Evolutionary conservation across 768 basidiomycete species (phyloP), one percentile per base, ranked within the genome.

Genomic region (Boletus sensibilis): DNA sequence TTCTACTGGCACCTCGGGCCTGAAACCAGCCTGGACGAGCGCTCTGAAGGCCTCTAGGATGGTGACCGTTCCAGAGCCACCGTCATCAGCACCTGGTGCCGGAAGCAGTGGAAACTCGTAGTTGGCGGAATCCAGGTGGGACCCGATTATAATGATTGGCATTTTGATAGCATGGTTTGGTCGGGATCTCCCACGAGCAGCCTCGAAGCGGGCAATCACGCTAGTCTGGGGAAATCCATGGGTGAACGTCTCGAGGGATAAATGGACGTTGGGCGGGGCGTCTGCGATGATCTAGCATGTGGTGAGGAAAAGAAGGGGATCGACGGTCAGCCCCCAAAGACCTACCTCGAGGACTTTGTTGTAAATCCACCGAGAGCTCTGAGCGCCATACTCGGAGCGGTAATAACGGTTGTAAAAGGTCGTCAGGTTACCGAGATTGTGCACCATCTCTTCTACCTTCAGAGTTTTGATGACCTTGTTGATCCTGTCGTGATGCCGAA

Each of bases 41-140:
- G 81, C 86, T 37, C 89, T 81, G 68, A 89, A 90, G 18, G 87
- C 78, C 73, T 91, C 90, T 39, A 91, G 72, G 60, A 91, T 88
- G n/a, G 84, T 86, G 52, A 90, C 85, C n/a, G 79, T 81, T 59
- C 90, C 90, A 58, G 86, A 76, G 16, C 80, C 81, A 50, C 80
- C 78, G 58, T 81, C 81, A 49, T 81, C 80, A 0, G 76, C 77
- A 47, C 81, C 80, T 29, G 79, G 80, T 13, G 78, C 78, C 25
- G 75, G 74, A 39, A 77, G 76, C 37, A 63, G 68, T 3, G 73
- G 71, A 0, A 76, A 76, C 40, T 59, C 75, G 60, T 64, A 67
- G 59, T 78, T 78, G 60, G 75, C 74, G 7, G 74, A 78, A 54
- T 79, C 77, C 62, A 79, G 73, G 55, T 78, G 78, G 10, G 75